These are phyloP conservation scores for Samsoniella hepiali DNA, from an alignment of 2,329 filamentous ascomycete genomes.

Conservation along the genomic window DNA sequence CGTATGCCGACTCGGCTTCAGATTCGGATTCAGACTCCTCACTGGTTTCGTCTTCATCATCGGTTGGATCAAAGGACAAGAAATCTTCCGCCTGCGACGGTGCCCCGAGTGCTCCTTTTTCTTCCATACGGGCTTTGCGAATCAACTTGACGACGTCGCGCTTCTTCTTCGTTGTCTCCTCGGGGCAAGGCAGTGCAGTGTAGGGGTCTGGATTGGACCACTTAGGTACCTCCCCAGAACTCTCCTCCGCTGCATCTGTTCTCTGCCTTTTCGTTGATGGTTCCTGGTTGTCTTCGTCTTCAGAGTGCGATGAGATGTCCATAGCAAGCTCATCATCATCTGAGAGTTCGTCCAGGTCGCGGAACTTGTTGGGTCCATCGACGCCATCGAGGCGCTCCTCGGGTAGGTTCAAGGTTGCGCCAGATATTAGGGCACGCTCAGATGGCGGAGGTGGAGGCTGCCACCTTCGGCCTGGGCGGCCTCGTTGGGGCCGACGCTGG, in stretches of 20 bases:
- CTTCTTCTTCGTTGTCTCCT: slow-evolving; percentile 70
- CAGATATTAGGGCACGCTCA: slow-evolving; percentile 49
- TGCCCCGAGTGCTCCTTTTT: slow-evolving; percentile 45
- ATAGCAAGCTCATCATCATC: slow-evolving; percentile 63
- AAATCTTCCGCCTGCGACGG: slow-evolving; percentile 72
- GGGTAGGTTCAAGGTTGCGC: slow-evolving; percentile 38
- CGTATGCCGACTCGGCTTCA: slow-evolving; percentile 21
- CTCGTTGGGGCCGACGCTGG: slow-evolving; percentile 26
- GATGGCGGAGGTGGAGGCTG: slow-evolving; percentile 40
- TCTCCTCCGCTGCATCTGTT: slow-evolving; percentile 29
- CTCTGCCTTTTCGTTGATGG: slow-evolving; percentile 38
- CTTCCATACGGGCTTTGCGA: slow-evolving; percentile 75
- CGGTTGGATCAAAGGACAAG: slow-evolving; percentile 75
- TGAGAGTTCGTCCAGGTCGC: slow-evolving; percentile 54
- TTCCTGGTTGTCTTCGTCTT: slow-evolving; percentile 33
- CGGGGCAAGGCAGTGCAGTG: slow-evolving; percentile 76
- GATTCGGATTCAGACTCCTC: slow-evolving; percentile 17
- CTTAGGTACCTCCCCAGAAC: slow-evolving; percentile 57
- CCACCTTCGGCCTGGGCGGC: slow-evolving; percentile 31
- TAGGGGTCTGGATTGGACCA: slow-evolving; percentile 98
- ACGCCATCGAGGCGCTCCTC: slow-evolving; percentile 47
- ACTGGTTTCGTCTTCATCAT: slow-evolving; percentile 45
- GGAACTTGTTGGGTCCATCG: slow-evolving; percentile 49
- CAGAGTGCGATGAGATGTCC: slow-evolving; percentile 51
- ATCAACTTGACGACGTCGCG: slow-evolving; percentile 88